Evolutionary conservation across 192 early-diverging fungal species (phyloP).

Genomic region (Mortierella antarctica): DNA sequence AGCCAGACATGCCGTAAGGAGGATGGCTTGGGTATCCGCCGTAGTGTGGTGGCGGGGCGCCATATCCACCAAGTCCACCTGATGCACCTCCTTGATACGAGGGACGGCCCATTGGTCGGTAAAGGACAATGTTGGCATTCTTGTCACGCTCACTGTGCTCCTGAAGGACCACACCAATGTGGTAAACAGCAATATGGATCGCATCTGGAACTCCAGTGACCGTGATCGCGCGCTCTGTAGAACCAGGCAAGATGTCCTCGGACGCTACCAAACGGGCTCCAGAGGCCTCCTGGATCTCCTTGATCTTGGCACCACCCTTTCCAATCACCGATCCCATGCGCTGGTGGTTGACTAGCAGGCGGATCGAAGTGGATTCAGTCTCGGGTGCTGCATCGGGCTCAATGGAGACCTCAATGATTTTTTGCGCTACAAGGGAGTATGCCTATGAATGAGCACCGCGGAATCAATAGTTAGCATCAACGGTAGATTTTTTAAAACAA

Average conservation of each 20-base stretch:
- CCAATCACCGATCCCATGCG: constrained; percentile 94
- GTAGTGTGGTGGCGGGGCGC: constrained; percentile 28
- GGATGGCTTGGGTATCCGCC: constrained; percentile 37
- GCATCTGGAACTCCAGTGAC: constrained; percentile 84
- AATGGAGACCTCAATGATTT: constrained; percentile 75
- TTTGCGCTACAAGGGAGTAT: constrained; percentile 81
- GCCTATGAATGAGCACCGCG: constrained; percentile 54
- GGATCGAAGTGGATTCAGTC: constrained; percentile 72
- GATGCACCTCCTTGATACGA: constrained; percentile 11
- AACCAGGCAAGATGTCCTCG: constrained; percentile 90
- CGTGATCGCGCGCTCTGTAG: constrained; percentile 90
- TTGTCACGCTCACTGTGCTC: constrained; percentile 75
- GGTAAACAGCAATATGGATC: constrained; percentile 87
- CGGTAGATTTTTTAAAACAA: no score
- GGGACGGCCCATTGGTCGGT: constrained; percentile 66
- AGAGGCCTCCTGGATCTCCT: constrained; percentile 90
- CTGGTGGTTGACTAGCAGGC: constrained; percentile 86
- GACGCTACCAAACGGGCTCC: constrained; percentile 85
- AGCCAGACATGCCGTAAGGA: constrained; percentile 35
- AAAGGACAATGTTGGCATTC: constrained; percentile 69
- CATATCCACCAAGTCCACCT: constrained; percentile 42
- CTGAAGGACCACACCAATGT: constrained; percentile 80
- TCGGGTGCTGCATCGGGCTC: constrained; percentile 59
- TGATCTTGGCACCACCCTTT: constrained; percentile 88
- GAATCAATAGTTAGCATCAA: no score